These are phyloP conservation scores for Cardamine resedifolia DNA, from an alignment of 345 rosid species.

Conservation along the genomic window DNA sequence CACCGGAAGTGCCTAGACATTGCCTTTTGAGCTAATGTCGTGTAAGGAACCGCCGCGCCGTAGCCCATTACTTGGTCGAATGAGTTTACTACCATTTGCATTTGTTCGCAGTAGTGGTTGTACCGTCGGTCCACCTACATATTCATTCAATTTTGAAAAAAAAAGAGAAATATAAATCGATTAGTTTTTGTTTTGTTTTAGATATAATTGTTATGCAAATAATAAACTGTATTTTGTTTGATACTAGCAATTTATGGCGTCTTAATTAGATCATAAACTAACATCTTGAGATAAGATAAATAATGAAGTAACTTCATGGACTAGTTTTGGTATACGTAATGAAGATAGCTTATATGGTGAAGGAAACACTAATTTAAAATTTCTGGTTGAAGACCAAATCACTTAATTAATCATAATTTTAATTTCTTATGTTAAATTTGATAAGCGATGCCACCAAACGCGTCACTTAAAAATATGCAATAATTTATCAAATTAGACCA, in stretches of 20 bases:
- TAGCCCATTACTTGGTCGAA: constrained; percentile 83
- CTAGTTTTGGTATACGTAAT: constrained; percentile 39
- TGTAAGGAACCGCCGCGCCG: constrained; percentile 79
- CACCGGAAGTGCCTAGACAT: constrained; percentile 98
- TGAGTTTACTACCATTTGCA: constrained; percentile 81
- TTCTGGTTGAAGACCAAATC: constrained; percentile 30
- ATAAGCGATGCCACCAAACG: constrained; percentile 42
- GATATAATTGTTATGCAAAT: background rate
- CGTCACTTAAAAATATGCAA: constrained; percentile 21
- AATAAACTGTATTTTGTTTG: background rate
- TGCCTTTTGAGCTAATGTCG: constrained; percentile 90
- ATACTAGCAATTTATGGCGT: background rate
- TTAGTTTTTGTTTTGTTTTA: background rate
- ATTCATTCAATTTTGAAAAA: background rate
- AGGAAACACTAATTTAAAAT: constrained; percentile 6
- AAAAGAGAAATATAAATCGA: background rate
- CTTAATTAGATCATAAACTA: background rate
- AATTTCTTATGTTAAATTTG: constrained; percentile 22
- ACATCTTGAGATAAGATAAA: constrained; percentile 17
- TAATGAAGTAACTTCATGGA: constrained; percentile 33
- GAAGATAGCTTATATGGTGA: constrained; percentile 36
- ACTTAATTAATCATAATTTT: constrained; percentile 27
- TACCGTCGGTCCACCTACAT: constrained; percentile 86
- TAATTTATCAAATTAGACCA: constrained; percentile 18
- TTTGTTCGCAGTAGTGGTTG: constrained; percentile 88